phyloP scores from a whole-genome alignment of 805 yeast genomes.

The Cyberlindnera samutprakarnensis region DNA sequence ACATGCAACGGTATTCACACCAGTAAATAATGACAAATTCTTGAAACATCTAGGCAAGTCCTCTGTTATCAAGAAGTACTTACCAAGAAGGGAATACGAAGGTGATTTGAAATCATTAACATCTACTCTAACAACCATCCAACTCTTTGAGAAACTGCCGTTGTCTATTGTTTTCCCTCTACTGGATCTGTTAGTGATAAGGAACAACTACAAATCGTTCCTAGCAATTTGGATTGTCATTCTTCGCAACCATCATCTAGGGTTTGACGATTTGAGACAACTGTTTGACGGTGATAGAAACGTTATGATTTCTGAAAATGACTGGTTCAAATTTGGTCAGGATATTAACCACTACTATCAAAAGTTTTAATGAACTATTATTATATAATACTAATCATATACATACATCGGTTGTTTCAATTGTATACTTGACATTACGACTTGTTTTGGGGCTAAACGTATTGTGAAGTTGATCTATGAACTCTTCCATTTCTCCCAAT shows the following conservation, averaged over 20 bases:
- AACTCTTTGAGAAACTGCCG: constrained; percentile 4
- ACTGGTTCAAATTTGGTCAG: constrained; percentile 16
- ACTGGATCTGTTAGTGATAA: constrained; percentile 14
- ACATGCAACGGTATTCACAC: constrained; percentile 13
- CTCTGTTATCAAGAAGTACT: constrained; percentile 8
- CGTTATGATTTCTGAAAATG: constrained; percentile 6
- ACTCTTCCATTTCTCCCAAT: constrained; percentile 23
- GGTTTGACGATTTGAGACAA: constrained; percentile 31
- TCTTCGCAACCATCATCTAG: constrained; percentile 43
- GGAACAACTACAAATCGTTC: constrained; percentile 30
- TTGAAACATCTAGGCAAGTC: constrained; percentile 12
- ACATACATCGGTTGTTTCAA: no score
- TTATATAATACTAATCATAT: no score
- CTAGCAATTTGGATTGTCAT: constrained; percentile 33
- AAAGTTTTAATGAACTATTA: constrained; percentile 17
- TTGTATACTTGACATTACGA: no score
- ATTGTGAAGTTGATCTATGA: constrained; percentile 23
- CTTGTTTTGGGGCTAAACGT: no score
- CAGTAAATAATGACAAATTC: constrained; percentile 9
- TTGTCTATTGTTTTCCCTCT: constrained; percentile 9
- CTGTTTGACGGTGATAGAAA: constrained; percentile 10
- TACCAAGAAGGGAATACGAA: constrained; percentile 4
- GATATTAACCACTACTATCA: constrained; percentile 13
- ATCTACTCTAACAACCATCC: constrained; percentile 4
- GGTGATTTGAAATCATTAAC: constrained; percentile 7